Conservation (phyloP, 164 flowering plant genomes). For the Nymphaea colorata region DNA sequence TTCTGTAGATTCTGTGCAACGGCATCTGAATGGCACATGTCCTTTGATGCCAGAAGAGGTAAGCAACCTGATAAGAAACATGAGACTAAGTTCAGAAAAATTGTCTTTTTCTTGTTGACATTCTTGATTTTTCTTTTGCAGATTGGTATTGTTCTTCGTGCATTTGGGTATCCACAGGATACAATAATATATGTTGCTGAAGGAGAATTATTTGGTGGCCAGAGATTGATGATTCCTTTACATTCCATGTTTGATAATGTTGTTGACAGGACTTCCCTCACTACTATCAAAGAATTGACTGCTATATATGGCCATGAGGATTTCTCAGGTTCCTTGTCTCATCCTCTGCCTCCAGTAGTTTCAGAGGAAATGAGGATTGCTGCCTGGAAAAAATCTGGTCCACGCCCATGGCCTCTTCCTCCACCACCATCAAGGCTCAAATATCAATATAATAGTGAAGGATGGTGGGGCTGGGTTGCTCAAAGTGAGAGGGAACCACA, state of each 20-base stretch:
- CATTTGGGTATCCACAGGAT: slow-evolving; percentile 80
- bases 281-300: slow-evolving; percentile 49
- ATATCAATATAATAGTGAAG: slow-evolving; percentile 76
- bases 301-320: slow-evolving; percentile 74
- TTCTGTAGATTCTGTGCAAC: slow-evolving; percentile 48
- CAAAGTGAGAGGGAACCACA: slow-evolving; percentile 93
- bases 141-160: slow-evolving; percentile 94
- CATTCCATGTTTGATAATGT: slow-evolving; percentile 94
- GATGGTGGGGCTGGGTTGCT: slow-evolving; percentile 99
- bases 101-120: not conserved
- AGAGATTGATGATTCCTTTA: slow-evolving; percentile 67
- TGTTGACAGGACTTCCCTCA: slow-evolving; percentile 79
- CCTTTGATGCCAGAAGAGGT: slow-evolving; percentile 99
- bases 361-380: slow-evolving; percentile 33
- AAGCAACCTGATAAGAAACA: slow-evolving; percentile 4
- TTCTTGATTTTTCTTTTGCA: slow-evolving; percentile 11
- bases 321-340: slow-evolving; percentile 20
- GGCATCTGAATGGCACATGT: slow-evolving; percentile 66
- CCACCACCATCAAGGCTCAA: slow-evolving; percentile 92
- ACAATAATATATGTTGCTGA: slow-evolving; percentile 83
- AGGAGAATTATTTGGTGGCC: slow-evolving; percentile 95
- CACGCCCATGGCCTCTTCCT: slow-evolving; percentile 93
- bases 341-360: slow-evolving; percentile 23
- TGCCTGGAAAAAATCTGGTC: slow-evolving; percentile 68
- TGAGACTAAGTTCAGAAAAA: not conserved